Evolutionary conservation across 2,329 filamentous ascomycete genomes (phyloP).

Genomic region (Trichophaea hybrida): DNA sequence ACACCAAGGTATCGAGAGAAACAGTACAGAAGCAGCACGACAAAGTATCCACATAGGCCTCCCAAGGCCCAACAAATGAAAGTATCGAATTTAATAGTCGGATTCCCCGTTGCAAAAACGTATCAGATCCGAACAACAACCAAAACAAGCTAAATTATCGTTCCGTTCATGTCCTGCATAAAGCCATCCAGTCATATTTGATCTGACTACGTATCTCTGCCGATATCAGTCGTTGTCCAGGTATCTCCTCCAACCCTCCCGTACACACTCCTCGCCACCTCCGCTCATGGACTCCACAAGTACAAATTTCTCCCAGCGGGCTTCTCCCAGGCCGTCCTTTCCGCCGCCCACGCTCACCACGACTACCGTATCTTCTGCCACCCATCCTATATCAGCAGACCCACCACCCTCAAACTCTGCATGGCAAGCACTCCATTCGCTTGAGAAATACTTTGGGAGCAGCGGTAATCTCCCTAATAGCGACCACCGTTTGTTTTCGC

Average conservation of each 20-base stretch:
- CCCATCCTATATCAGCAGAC: conserved; percentile 80
- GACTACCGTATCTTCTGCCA: conserved; percentile 55
- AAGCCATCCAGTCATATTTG: not conserved
- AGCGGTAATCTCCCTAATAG: conserved; percentile 69
- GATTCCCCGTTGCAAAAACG: not conserved
- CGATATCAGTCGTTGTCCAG: conserved; percentile 34
- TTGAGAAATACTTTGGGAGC: conserved; percentile 75
- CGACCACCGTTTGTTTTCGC: conserved; percentile 63
- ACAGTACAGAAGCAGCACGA: not conserved
- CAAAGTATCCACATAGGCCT: too few species aligned
- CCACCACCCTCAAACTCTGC: conserved; percentile 69
- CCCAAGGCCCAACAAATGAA: too few species aligned
- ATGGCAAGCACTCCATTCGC: conserved; percentile 73
- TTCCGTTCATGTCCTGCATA: too few species aligned
- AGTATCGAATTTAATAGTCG: too few species aligned
- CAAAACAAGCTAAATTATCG: not conserved
- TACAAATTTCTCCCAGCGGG: conserved; percentile 76
- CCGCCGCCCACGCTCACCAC: conserved; percentile 56
- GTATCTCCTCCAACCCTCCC: conserved; percentile 75
- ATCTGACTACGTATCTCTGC: not conserved
- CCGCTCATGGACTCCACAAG: conserved; percentile 38
- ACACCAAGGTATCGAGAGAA: not conserved
- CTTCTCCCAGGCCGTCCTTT: conserved; percentile 32
- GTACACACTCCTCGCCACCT: conserved; percentile 41
- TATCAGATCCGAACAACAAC: not conserved